Percentiles rank a stretch among this genome's conserved stretches.
Evolutionary conservation across 2,329 filamentous ascomycete genomes (phyloP).

Genomic region (Aspergillus intermedius): DNA sequence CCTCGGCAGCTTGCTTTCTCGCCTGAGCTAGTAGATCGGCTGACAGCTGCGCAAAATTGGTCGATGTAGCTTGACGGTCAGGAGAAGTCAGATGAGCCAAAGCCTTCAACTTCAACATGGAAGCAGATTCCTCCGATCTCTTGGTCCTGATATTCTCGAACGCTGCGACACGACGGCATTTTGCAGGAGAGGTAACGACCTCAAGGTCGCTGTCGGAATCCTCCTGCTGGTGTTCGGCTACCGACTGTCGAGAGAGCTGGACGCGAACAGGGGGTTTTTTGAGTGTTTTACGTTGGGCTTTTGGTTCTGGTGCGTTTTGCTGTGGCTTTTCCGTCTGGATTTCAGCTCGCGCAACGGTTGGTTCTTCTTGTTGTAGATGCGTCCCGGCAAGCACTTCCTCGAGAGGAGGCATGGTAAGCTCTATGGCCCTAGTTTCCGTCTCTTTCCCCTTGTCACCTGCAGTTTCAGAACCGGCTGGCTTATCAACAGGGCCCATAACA

Average conservation of each 20-base stretch:
- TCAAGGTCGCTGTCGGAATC: conserved; percentile 55
- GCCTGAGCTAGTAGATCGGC: conserved; percentile 62
- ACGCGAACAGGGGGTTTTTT: conserved; percentile 33
- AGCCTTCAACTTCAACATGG: conserved; percentile 62
- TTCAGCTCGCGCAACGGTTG: conserved; percentile 3
- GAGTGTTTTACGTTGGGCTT: conserved; percentile 23
- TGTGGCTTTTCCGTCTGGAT: conserved; percentile 7
- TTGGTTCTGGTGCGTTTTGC: conserved; percentile 12
- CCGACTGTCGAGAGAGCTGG: conserved; percentile 32
- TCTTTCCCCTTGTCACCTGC: not conserved
- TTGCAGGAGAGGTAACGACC: conserved; percentile 46
- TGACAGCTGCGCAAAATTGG: conserved; percentile 66
- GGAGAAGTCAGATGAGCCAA: conserved; percentile 65
- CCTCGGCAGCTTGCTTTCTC: conserved; percentile 69
- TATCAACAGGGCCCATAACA: conserved; percentile 24
- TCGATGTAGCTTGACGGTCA: conserved; percentile 46
- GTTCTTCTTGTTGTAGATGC: conserved; percentile 15
- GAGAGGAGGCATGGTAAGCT: conserved; percentile 34
- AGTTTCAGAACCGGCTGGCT: not conserved
- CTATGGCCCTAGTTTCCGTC: conserved; percentile 10
- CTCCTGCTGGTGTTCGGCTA: conserved; percentile 28
- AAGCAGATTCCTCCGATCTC: conserved; percentile 53
- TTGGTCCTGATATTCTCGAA: conserved; percentile 64
- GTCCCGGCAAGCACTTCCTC: conserved; percentile 27
- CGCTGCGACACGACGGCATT: conserved; percentile 46